Evolutionary conservation across 768 basidiomycete genomes (phyloP), one percentile per base, ranked within the genome.

Genomic region (Pholiota microspora): DNA sequence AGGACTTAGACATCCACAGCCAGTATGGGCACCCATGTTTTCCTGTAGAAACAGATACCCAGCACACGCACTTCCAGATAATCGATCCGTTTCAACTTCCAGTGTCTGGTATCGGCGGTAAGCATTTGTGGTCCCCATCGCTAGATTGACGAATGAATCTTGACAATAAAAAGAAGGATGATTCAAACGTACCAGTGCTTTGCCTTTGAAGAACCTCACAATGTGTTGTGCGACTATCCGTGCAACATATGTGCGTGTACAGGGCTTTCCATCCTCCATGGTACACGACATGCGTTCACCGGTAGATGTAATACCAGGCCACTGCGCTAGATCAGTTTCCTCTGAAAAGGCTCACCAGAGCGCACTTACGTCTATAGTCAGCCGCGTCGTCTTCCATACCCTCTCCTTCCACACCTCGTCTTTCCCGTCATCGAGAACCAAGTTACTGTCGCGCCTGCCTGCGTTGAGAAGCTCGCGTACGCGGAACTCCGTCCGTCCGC

Each of bases 11-110:
- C 53, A 45, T 59, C 55, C 7, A 54, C 23, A 24, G 61, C 65
- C 12, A 66, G 51, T 4, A 66, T 54, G 4, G 65, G 68, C 9
- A 67, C 60, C 68, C 68, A 67, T 9, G 54, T 53, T 3, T 57
- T 57, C 1, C 49, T 29, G 27, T 69, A 69, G 47, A 66, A 67
- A 29, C 64, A 66, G 24, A 67, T 24, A 2, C 56, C 66, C 10
- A 69, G 47, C 1, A 69, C 55, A 1, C 68, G 60, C 15, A 69
- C 51, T 28, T 60, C 57, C 13, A 57, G 58, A 44, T 48, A 55
- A 34, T 57, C 44, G n/a, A 62, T 55, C 29, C 54, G 53, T 27
- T 46, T 40, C 10, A 62, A 23, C 7, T 59, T 47, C 63, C 66
- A 69, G 1, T 40, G 44, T 32, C 48, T 49, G 9, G 55, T 59